These are phyloP conservation scores for Globisporangium uncinulatum DNA, from an alignment of 352 stramenopile genomes.

Conservation along the genomic window DNA sequence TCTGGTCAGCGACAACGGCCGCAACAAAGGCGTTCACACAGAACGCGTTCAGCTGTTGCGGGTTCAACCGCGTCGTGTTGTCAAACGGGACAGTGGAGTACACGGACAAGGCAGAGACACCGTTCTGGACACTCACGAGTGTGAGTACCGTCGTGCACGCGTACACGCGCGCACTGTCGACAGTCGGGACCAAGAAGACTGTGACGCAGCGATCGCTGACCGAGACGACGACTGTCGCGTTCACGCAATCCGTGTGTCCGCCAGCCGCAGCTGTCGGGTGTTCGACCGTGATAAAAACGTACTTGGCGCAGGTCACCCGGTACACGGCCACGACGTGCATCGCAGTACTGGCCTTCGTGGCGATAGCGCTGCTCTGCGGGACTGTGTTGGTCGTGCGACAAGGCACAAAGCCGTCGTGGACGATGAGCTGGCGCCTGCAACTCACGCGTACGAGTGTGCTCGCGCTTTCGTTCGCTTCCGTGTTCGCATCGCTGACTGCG, in stretches of 20 bases:
- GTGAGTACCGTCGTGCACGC: constrained; percentile 14
- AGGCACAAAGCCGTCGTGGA: constrained; percentile 16
- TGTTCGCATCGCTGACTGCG: constrained; percentile 24
- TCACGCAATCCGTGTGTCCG: constrained; percentile 15
- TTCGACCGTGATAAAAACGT: constrained; percentile 24
- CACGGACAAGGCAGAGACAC: constrained; percentile 23
- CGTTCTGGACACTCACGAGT: constrained; percentile 24
- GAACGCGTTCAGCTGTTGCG: constrained; percentile 43
- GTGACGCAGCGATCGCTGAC: constrained; percentile 5
- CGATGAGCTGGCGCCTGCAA: constrained; percentile 10
- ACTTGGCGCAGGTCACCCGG: constrained; percentile 19
- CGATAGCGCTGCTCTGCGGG: constrained; percentile 16
- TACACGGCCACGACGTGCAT: constrained; percentile 11
- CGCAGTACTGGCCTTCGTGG: constrained; percentile 12
- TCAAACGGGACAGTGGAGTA: constrained; percentile 29
- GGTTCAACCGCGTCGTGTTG: constrained; percentile 23
- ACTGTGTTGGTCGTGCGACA: constrained; percentile 23
- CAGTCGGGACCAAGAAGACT: not conserved
- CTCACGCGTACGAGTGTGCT: constrained; percentile 11
- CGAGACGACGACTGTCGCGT: constrained; percentile 1
- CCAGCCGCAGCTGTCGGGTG: constrained; percentile 18
- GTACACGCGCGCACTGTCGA: constrained; percentile 6
- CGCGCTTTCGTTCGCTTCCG: constrained; percentile 8
- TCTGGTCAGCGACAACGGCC: constrained; percentile 26
- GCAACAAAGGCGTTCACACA: constrained; percentile 42